These are phyloP conservation scores for Scolecobasidium constrictum DNA, from an alignment of 2,329 filamentous ascomycete species.

Conservation along the genomic window DNA sequence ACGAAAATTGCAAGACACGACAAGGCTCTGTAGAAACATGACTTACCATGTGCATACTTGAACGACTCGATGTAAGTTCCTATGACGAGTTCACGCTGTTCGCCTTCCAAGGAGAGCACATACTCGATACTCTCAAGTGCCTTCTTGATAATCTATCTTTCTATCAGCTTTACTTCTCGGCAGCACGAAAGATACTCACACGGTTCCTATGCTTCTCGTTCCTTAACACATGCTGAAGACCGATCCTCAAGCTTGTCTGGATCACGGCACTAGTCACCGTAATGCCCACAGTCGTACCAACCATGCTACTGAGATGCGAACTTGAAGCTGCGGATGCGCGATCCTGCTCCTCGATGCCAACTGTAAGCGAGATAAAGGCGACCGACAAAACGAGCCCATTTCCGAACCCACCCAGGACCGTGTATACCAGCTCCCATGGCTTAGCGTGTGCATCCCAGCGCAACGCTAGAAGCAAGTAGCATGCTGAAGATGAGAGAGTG, in stretches of 20 bases:
- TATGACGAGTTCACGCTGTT: constrained; percentile 1
- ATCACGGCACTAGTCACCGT: constrained; percentile 28
- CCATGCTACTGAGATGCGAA: constrained; percentile 32
- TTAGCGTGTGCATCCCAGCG: constrained; percentile 51
- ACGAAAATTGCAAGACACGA: no score
- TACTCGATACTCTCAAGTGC: constrained; percentile 8
- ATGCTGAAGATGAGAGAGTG: constrained; percentile 36
- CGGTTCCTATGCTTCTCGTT: constrained; percentile 18
- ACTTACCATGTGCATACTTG: constrained; percentile 7
- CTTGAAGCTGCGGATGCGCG: constrained; percentile 40
- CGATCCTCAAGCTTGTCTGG: constrained; percentile 22
- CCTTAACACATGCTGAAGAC: constrained; percentile 21
- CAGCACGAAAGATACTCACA: constrained; percentile 10
- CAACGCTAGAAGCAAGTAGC: constrained; percentile 42
- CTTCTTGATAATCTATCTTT: constrained; percentile 2
- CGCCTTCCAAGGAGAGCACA: background rate
- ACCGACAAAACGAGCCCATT: constrained; percentile 36
- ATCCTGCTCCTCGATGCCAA: constrained; percentile 32
- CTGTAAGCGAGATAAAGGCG: constrained; percentile 39
- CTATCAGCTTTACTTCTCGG: no score
- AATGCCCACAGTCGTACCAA: constrained; percentile 30
- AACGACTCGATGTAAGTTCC: constrained; percentile 4
- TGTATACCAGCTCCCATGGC: constrained; percentile 46
- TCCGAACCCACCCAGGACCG: constrained; percentile 46
- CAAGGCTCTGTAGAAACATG: no score